Evolutionary conservation across 2,329 filamentous ascomycete genomes (phyloP).

Genomic region (Penicillium hordei): DNA sequence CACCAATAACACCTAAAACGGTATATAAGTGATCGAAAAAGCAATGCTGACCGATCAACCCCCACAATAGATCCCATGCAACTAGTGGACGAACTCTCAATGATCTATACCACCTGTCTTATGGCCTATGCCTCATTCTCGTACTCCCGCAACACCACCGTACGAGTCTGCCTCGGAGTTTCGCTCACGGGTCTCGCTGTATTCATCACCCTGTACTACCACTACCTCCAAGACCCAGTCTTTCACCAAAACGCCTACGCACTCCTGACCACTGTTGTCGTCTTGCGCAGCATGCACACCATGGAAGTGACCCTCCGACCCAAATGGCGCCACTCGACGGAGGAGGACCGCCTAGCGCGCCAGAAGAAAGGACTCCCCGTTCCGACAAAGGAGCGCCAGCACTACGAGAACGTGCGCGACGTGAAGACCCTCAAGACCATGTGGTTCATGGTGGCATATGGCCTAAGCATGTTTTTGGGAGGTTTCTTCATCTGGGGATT

Average conservation of each 20-base stretch:
- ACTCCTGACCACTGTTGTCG: conserved; percentile 66
- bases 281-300: conserved; percentile 72
- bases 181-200: conserved; percentile 56
- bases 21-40: not conserved
- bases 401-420: conserved; percentile 57
- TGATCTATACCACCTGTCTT: conserved; percentile 71
- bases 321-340: conserved; percentile 51
- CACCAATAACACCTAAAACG: not conserved
- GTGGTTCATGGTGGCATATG: conserved; percentile 72
- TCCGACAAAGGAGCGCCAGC: conserved; percentile 46
- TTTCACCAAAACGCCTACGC: conserved; percentile 84
- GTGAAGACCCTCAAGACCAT: conserved; percentile 62
- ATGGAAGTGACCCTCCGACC: conserved; percentile 70
- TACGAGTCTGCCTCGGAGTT: conserved; percentile 57
- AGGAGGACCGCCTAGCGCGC: conserved; percentile 46
- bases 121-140: conserved; percentile 75
- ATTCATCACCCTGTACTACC: conserved; percentile 78
- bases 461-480: conserved; percentile 68
- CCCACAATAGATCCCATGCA: conserved; percentile 63
- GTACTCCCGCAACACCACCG: conserved; percentile 58
- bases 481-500: conserved; percentile 77
- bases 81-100: conserved; percentile 67
- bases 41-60: conserved; percentile 20
- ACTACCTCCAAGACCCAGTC: conserved; percentile 74
- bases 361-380: conserved; percentile 39